Conservation (phyloP, 2,329 filamentous ascomycete genomes). For the Penicillium sp. region DNA sequence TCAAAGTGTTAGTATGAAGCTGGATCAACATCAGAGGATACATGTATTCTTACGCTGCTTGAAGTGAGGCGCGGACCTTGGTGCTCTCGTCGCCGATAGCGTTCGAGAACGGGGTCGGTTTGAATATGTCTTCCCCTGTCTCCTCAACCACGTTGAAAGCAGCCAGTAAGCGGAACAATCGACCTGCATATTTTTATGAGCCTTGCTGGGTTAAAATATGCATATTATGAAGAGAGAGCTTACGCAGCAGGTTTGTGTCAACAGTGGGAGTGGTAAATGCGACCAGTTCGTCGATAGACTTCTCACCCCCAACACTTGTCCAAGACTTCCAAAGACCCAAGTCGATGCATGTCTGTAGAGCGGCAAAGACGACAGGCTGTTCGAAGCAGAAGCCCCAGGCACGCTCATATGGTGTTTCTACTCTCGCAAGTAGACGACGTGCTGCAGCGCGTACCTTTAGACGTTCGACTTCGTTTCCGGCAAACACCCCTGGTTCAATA, state of each 20-base stretch:
- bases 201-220: no score
- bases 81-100: conserved; percentile 35
- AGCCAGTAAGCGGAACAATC: conserved; percentile 32
- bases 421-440: conserved; percentile 29
- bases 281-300: conserved; percentile 31
- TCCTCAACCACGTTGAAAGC: conserved; percentile 37
- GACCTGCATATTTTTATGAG: conserved; percentile 16
- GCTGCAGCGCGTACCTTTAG: conserved; percentile 30
- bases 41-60: conserved; percentile 28
- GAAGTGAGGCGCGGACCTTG: conserved; percentile 31
- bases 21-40: background rate
- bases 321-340: conserved; percentile 35
- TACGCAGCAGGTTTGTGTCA: conserved; percentile 34
- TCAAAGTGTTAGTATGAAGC: background rate
- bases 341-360: conserved; percentile 33
- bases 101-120: conserved; percentile 34
- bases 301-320: conserved; percentile 31
- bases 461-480: conserved; percentile 25
- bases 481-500: conserved; percentile 16
- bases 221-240: background rate
- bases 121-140: conserved; percentile 30
- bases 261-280: conserved; percentile 22
- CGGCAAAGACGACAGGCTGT: conserved; percentile 31
- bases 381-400: conserved; percentile 36
- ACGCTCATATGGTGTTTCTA: conserved; percentile 37